Conservation (phyloP, 2,329 filamentous ascomycete genomes). For the Aspergillus japonicus region DNA sequence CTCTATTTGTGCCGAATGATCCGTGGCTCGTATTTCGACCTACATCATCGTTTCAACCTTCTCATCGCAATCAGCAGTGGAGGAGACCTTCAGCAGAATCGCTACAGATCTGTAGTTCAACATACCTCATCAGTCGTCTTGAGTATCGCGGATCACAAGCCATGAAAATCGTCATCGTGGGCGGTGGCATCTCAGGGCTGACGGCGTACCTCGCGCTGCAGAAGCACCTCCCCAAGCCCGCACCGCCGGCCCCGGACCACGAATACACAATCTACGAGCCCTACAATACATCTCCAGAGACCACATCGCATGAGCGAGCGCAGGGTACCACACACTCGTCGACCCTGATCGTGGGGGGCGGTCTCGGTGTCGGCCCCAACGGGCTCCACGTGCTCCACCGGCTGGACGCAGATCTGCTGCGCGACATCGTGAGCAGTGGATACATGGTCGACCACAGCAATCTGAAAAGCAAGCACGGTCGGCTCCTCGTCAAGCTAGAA, state of each 20-base stretch:
- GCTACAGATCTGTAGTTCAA: too few relatives aligned
- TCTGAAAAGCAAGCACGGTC: conserved; percentile 38
- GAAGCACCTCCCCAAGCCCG: conserved; percentile 37
- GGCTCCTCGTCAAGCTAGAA: conserved; percentile 28
- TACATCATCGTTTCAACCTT: too few relatives aligned
- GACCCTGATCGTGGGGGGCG: conserved; percentile 39
- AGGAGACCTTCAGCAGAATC: too few relatives aligned
- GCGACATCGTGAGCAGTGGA: conserved; percentile 33
- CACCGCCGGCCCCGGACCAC: conserved; percentile 17
- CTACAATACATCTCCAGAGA: conserved; percentile 33
- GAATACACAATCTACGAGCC: conserved; percentile 44
- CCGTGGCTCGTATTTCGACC: too few relatives aligned
- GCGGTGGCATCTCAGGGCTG: conserved; percentile 45
- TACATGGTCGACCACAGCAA: conserved; percentile 35
- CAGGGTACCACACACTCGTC: conserved; percentile 31
- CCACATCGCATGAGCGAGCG: conserved; percentile 18
- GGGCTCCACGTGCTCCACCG: conserved; percentile 41
- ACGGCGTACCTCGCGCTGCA: conserved; percentile 40
- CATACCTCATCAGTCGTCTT: too few relatives aligned
- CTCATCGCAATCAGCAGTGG: too few relatives aligned
- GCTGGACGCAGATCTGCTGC: conserved; percentile 36
- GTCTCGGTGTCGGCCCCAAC: conserved; percentile 41
- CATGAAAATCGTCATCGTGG: conserved; percentile 47
- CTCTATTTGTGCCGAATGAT: too few relatives aligned
- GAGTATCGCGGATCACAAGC: neutral